Base-by-base conservation (phyloP, 441 rosid genomes). In the Viola pubescens region DNA sequence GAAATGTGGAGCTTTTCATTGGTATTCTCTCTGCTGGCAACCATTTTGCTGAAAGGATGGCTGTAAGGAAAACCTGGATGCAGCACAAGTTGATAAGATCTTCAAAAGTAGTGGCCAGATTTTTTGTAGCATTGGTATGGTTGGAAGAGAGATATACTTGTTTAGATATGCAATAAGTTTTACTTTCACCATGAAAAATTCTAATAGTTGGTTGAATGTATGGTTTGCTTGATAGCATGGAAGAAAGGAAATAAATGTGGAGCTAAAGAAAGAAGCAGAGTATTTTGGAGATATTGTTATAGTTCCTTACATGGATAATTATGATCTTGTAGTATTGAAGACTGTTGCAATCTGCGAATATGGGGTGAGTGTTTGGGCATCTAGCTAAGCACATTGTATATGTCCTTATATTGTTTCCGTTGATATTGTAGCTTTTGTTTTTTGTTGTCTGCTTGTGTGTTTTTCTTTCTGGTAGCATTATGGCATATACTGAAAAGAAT, bases 1-100 rank as follows among this genome's bases (percentile, higher is more conserved):
- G 68, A 47, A 75, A 78, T 58, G 85, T 83, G 7, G 98, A 87
- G 70, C 80, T 92, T 60, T 86, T 92, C 26, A 77, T 89, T 0
- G 98, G 96, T 26, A 76, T 92, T 49, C 96, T 92, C 66, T 92
- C 97, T 63, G 95, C 97, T 3, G 97, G 92, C 54, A 89, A 83
- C 73, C 98, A 92, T 77, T 92, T 92, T 59, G 81, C 95, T 0
- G 98, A 89, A 75, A 75, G 98, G 54, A 92, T 92, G 98, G 96
- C 97, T 50, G 89, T 84, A 66, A 86, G 98, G 71, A 92, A 84
- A 77, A 77, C 98, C 38, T 87, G 98, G 98, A 81, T 92, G 92
- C 97, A 87, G 75, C 91, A 92, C 63, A 70, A 79, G 51, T 77
- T 89, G 65, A 77, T 94, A 66, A 77, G 66, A 69, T 84, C 97